Conservation (phyloP, 108 stramenopile species). For the Craspedostauros australis region DNA sequence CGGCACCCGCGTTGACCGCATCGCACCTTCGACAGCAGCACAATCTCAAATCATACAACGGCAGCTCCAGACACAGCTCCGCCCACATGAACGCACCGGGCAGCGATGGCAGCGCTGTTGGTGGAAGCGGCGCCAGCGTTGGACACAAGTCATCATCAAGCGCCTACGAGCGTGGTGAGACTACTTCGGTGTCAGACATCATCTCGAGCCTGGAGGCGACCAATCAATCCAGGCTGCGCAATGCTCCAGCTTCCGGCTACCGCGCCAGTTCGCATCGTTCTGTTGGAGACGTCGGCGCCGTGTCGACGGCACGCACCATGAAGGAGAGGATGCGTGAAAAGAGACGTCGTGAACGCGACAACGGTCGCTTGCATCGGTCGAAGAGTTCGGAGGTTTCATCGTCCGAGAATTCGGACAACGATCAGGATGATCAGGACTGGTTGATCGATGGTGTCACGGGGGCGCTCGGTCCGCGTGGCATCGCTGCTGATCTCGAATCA, state of each 20-base stretch:
- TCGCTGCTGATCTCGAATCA: slow-evolving; percentile 80
- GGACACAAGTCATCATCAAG: not conserved
- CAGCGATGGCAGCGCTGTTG: not conserved
- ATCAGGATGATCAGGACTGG: slow-evolving; percentile 58
- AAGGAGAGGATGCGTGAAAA: slow-evolving; percentile 41
- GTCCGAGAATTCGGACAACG: slow-evolving; percentile 30
- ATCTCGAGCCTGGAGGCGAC: slow-evolving; percentile 66
- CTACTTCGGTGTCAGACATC: slow-evolving; percentile 74
- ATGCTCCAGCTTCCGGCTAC: slow-evolving; percentile 11
- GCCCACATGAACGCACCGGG: too few species aligned
- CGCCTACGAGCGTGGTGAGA: not conserved
- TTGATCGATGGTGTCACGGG: slow-evolving; percentile 80
- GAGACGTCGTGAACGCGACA: slow-evolving; percentile 32
- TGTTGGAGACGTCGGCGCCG: slow-evolving; percentile 16
- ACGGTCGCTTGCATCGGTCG: not conserved
- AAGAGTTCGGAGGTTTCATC: slow-evolving; percentile 9
- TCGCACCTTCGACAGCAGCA: slow-evolving; percentile 52
- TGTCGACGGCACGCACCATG: slow-evolving; percentile 31
- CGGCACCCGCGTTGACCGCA: slow-evolving; percentile 65
- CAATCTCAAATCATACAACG: slow-evolving; percentile 21
- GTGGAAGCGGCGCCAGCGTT: not conserved
- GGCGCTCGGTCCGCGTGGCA: slow-evolving; percentile 70
- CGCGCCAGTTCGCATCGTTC: slow-evolving; percentile 13
- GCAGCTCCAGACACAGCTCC: too few species aligned
- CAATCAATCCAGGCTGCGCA: slow-evolving; percentile 32